These are phyloP conservation scores for Lactarius pseudohatsudake DNA, from an alignment of 768 basidiomycete species.

Conservation along the genomic window DNA sequence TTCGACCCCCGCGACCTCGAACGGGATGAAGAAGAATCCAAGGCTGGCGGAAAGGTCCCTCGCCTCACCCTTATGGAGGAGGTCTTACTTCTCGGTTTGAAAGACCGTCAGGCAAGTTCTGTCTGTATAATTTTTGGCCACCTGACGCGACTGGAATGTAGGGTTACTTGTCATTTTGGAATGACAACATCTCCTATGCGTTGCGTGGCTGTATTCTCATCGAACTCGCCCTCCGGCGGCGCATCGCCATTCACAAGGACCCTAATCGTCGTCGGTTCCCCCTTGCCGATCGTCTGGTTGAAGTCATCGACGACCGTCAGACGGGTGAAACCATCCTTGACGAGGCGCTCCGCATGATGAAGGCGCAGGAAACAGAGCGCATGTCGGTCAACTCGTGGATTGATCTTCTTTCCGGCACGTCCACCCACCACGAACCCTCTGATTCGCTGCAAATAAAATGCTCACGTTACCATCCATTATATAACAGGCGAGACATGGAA, in stretches of 20 bases:
- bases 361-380: constrained; percentile 68
- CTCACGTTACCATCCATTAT: constrained; percentile 3
- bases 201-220: constrained; percentile 97
- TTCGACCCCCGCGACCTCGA: constrained; percentile 91
- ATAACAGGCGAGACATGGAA: constrained; percentile 96
- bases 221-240: constrained; percentile 91
- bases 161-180: constrained; percentile 99
- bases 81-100: constrained; percentile 87
- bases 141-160: constrained; percentile 33
- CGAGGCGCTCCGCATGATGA: constrained; percentile 96
- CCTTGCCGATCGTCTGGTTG: constrained; percentile 78
- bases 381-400: constrained; percentile 91
- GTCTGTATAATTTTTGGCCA: background rate
- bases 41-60: constrained; percentile 72
- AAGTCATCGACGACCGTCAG: constrained; percentile 88
- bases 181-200: constrained; percentile 99
- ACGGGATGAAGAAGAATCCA: constrained; percentile 62
- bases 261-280: constrained; percentile 71
- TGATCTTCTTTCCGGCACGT: constrained; percentile 88
- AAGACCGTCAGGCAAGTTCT: constrained; percentile 85
- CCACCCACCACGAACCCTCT: background rate
- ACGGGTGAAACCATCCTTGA: constrained; percentile 97
- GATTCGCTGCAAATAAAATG: background rate
- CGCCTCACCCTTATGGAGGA: constrained; percentile 96
- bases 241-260: constrained; percentile 90